Evolutionary conservation across 192 early-diverging fungal genomes (phyloP).

Genomic region (Backusella luteola): DNA sequence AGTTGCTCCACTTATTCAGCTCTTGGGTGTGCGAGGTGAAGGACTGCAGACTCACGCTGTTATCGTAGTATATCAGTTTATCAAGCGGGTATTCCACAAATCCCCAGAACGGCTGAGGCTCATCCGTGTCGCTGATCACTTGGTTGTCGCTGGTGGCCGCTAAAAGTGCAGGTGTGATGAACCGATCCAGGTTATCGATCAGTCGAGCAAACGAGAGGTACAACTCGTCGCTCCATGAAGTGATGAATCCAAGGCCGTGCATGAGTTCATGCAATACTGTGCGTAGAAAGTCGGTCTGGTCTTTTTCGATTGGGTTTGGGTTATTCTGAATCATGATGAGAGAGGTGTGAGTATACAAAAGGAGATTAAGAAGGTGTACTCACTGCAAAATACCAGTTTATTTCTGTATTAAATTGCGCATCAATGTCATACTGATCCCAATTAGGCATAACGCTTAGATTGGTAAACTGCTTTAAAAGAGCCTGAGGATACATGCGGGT

Average conservation of each 20-base stretch:
- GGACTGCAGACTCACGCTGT: not conserved
- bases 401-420: slow-evolving; percentile 37
- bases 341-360: no score
- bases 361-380: not conserved
- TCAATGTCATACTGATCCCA: slow-evolving; percentile 38
- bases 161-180: slow-evolving; percentile 24
- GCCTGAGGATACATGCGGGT: slow-evolving; percentile 42
- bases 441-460: slow-evolving; percentile 5
- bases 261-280: slow-evolving; percentile 43
- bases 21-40: slow-evolving; percentile 4
- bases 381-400: slow-evolving; percentile 36
- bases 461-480: slow-evolving; percentile 39
- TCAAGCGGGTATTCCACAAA: slow-evolving; percentile 39
- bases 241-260: slow-evolving; percentile 45
- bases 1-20: slow-evolving; percentile 18
- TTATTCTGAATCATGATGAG: slow-evolving; percentile 7
- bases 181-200: slow-evolving; percentile 8
- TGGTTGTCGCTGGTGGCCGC: slow-evolving; percentile 10
- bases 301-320: not conserved
- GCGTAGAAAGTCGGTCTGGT: slow-evolving; percentile 40
- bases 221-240: slow-evolving; percentile 29
- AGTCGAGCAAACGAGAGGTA: slow-evolving; percentile 19
- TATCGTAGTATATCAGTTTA: not conserved
- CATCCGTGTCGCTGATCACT: not conserved
- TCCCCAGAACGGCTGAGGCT: slow-evolving; percentile 30